Base-by-base conservation (phyloP, 2,329 filamentous ascomycete species). In the Verticillium zaregamsianum region DNA sequence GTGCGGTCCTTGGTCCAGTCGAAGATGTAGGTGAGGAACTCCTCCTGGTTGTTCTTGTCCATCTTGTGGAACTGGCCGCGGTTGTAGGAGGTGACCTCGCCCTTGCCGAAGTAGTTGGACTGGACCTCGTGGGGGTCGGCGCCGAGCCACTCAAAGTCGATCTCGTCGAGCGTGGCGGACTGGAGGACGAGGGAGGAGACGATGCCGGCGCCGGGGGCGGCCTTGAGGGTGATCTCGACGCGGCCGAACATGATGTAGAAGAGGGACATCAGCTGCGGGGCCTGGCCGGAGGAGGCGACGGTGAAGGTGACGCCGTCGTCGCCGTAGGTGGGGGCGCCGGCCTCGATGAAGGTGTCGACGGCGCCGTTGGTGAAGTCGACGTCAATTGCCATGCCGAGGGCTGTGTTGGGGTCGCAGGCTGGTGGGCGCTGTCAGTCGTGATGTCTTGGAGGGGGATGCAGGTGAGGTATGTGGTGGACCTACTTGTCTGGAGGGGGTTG, bases 161-260 rank as follows among this genome's bases (percentile, higher is more conserved):
- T 96, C 79, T 99, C 95, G 76, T 99, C 95, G 55, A 97, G 84
- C 70, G 86, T 86, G 74, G 98, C 94, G 15, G 93, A 97, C 77
- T 96, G 89, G 66, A 99, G 80, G 9, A 99, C 92, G 14, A 95
- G 84, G 55, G 92, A 95, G 75, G 92, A 97, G 66, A 99, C 93
- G 69, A 99, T 97, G 63, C 95, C 95, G 11, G 86, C 88, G 8
- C 95, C 95, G 0, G 93, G 89, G 11, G 95, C 93, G 31, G 92
- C 88, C 77, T 94, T 93, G 80, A 97, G 84, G 35, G 86, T 89
- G 67, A 93, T 86, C 67, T 96, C 90, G 71, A 97, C 91, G 66
- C 89, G 90, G 67, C 95, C 95, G 74, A 97, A 99, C 95, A 99
- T 98, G 79, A 99, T 97, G 82, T 97, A 98, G 86, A 96, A 98